Evolutionary conservation across 2,329 filamentous ascomycete genomes (phyloP).

Genomic region (Talaromyces rugulosus): DNA sequence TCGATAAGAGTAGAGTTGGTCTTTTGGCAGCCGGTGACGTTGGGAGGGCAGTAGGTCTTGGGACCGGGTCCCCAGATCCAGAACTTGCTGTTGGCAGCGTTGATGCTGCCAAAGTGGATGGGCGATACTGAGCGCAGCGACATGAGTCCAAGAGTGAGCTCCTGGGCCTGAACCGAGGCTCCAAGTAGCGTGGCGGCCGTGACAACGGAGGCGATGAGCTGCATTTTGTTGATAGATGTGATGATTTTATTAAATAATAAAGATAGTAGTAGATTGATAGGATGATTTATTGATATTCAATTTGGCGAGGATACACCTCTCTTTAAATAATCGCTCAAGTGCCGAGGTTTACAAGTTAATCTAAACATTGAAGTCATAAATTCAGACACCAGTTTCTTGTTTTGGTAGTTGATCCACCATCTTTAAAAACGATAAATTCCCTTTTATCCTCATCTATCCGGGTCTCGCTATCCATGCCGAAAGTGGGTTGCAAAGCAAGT

Average conservation of each 20-base stretch:
- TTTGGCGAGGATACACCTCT: neutral
- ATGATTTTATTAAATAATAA: neutral
- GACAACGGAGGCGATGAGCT: neutral
- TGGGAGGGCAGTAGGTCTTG: neutral
- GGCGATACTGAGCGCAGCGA: neutral
- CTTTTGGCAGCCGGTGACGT: neutral
- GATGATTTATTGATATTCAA: neutral
- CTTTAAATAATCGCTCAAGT: neutral
- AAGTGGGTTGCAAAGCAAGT: too few relatives aligned
- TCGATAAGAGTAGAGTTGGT: neutral
- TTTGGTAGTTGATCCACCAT: neutral
- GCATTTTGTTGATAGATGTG: neutral
- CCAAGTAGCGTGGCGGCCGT: neutral
- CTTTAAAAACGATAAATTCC: neutral
- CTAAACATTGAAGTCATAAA: neutral
- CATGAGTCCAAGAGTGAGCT: neutral
- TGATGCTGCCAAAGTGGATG: neutral
- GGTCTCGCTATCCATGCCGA: neutral
- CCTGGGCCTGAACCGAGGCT: neutral
- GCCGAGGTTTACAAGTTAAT: too few relatives aligned
- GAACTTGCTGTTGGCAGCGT: neutral
- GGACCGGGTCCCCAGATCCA: neutral
- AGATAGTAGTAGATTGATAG: neutral
- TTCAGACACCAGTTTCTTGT: neutral
- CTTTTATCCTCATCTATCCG: neutral